phyloP scores from a whole-genome alignment of 768 basidiomycete species.

The Antrodiella citrinella region DNA sequence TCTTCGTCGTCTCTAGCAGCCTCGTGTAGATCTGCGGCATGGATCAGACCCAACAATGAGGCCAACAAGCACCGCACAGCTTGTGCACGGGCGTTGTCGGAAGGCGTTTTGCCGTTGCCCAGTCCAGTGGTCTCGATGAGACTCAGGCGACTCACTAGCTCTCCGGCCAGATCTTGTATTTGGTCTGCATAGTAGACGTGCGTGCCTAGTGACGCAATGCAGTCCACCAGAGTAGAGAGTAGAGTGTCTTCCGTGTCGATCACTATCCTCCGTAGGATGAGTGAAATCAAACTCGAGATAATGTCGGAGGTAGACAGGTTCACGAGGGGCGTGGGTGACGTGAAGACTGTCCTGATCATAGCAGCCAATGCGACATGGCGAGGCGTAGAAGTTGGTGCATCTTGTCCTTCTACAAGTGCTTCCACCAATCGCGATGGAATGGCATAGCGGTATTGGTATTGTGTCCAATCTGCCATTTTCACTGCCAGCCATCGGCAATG shows the following conservation, averaged over 20 bases:
- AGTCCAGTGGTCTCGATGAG: slow-evolving; percentile 60
- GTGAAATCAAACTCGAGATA: slow-evolving; percentile 64
- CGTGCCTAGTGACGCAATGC: slow-evolving; percentile 77
- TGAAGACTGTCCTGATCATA: slow-evolving; percentile 83
- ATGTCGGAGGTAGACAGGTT: slow-evolving; percentile 90
- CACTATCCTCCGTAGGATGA: slow-evolving; percentile 64
- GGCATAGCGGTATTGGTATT: slow-evolving; percentile 89
- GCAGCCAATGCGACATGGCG: slow-evolving; percentile 56
- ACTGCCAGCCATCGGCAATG: slow-evolving; percentile 81
- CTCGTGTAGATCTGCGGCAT: slow-evolving; percentile 48
- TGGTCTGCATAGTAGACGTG: slow-evolving; percentile 96
- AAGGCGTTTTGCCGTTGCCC: slow-evolving; percentile 29
- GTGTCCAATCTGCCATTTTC: slow-evolving; percentile 77
- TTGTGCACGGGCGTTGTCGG: slow-evolving; percentile 43
- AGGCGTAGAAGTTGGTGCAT: slow-evolving; percentile 34
- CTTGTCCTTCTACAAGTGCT: slow-evolving; percentile 56
- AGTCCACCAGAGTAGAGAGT: slow-evolving; percentile 60
- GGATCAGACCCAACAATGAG: slow-evolving; percentile 62
- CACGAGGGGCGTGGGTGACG: slow-evolving; percentile 71
- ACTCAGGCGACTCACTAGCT: slow-evolving; percentile 68
- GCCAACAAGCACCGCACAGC: slow-evolving; percentile 66
- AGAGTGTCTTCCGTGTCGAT: slow-evolving; percentile 56
- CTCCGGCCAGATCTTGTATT: slow-evolving; percentile 84
- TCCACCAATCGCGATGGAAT: slow-evolving; percentile 83
- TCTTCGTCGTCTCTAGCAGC: slow-evolving; percentile 20